These are phyloP conservation scores for Paragyromitra xinjiangensis DNA, from an alignment of 495 filamentous ascomycete species.

Conservation along the genomic window DNA sequence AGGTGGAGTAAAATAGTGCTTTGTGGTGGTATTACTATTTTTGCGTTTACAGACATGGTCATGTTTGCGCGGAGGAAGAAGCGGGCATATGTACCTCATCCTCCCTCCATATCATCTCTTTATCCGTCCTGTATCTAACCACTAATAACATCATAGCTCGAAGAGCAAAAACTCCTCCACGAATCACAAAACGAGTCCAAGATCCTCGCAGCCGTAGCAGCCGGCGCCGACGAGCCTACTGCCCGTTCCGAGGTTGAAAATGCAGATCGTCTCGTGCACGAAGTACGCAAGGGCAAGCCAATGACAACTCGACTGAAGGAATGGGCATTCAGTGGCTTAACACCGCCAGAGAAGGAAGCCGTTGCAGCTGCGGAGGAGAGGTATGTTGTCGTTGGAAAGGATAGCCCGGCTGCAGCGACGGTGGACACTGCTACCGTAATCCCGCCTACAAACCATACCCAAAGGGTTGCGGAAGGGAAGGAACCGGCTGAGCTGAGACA, in stretches of 20 bases:
- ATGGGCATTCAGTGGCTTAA: constrained; percentile 60
- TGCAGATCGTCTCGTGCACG: constrained; percentile 42
- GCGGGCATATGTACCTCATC: constrained; percentile 40
- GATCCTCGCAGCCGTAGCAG: constrained; percentile 37
- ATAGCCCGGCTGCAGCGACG: constrained; percentile 27
- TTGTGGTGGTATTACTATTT: constrained; percentile 75
- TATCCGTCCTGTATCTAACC: background rate
- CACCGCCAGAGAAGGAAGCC: constrained; percentile 52
- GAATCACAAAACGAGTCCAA: constrained; percentile 58
- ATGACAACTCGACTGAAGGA: constrained; percentile 45
- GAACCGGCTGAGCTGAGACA: background rate
- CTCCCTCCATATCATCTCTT: background rate
- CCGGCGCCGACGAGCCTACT: constrained; percentile 18
- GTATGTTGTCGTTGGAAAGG: constrained; percentile 48
- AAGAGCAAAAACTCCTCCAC: constrained; percentile 49
- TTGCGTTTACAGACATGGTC: constrained; percentile 85
- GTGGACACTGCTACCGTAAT: background rate
- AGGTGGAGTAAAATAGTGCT: constrained; percentile 64
- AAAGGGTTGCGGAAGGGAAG: background rate
- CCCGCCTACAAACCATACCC: background rate
- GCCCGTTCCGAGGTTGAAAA: constrained; percentile 32
- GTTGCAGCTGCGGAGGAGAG: constrained; percentile 31
- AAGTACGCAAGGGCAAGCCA: constrained; percentile 28
- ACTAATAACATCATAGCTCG: constrained; percentile 22
- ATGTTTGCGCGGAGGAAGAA: constrained; percentile 79